Conservation (phyloP, 306 rosid species). For the Castanea sativa region DNA sequence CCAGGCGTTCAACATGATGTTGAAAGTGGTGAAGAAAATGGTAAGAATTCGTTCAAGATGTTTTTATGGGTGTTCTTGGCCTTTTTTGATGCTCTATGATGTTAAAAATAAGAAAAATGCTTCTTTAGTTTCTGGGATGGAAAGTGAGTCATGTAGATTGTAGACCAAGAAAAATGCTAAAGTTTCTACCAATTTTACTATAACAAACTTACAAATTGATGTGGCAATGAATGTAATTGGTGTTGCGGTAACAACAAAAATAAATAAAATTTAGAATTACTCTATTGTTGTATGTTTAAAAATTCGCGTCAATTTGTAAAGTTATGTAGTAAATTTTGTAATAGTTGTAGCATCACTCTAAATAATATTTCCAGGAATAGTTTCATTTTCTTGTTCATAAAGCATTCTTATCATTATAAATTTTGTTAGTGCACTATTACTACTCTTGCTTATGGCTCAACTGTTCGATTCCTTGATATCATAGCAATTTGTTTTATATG, state of each 20-base stretch:
- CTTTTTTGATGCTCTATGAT: not conserved
- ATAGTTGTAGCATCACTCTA: too few relatives aligned
- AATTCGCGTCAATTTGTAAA: too few relatives aligned
- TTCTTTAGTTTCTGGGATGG: too few relatives aligned
- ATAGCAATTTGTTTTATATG: not conserved
- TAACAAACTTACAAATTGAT: too few relatives aligned
- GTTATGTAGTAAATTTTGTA: too few relatives aligned
- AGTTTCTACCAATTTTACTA: too few relatives aligned
- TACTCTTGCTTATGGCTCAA: not conserved
- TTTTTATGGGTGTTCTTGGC: not conserved
- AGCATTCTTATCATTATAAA: not conserved
- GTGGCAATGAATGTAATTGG: too few relatives aligned
- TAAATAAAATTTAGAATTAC: too few relatives aligned
- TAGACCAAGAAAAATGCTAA: too few relatives aligned
- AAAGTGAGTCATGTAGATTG: too few relatives aligned
- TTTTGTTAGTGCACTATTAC: not conserved
- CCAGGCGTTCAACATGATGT: slow-evolving; percentile 38
- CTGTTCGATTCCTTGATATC: not conserved
- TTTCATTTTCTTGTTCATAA: not conserved
- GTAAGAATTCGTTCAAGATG: slow-evolving; percentile 21
- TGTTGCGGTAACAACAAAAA: too few relatives aligned
- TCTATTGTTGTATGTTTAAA: too few relatives aligned
- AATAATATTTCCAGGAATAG: not conserved
- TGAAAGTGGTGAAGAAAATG: slow-evolving; percentile 50
- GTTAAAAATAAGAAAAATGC: not conserved